Percentiles rank a stretch among this genome's conserved stretches.
Evolutionary conservation across 2,329 filamentous ascomycete species (phyloP).

Genomic region (Blastomyces parvus): DNA sequence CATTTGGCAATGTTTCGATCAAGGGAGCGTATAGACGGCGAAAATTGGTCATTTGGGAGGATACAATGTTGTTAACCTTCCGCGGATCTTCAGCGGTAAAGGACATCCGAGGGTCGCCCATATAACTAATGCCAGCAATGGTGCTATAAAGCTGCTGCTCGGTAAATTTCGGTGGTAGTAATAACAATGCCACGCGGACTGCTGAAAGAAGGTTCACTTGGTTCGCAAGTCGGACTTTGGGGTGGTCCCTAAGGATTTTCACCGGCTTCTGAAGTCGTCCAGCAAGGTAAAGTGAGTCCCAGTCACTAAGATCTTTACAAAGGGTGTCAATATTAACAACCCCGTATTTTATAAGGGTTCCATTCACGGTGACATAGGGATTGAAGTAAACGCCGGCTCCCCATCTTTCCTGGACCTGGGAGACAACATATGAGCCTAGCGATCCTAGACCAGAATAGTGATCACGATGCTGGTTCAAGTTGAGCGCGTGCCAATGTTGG

Average conservation of each 20-base stretch:
- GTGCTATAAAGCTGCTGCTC: constrained; percentile 82
- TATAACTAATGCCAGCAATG: constrained; percentile 85
- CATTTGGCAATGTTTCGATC: constrained; percentile 81
- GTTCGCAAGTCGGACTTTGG: constrained; percentile 83
- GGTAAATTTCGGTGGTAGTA: constrained; percentile 74
- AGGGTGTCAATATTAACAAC: constrained; percentile 91
- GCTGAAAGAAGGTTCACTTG: constrained; percentile 93
- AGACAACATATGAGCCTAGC: constrained; percentile 75
- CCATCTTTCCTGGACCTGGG: constrained; percentile 73
- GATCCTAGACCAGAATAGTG: constrained; percentile 84
- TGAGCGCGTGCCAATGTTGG: constrained; percentile 94
- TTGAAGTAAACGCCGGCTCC: constrained; percentile 98
- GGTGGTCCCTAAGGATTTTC: constrained; percentile 92
- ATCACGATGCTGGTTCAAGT: constrained; percentile 63
- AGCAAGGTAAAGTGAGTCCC: constrained; percentile 94
- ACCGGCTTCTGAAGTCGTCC: constrained; percentile 94
- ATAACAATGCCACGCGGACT: constrained; percentile 74
- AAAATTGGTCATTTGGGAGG: constrained; percentile 84
- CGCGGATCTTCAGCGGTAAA: constrained; percentile 81
- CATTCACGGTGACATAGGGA: constrained; percentile 87
- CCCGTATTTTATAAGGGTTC: constrained; percentile 93
- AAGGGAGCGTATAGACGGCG: constrained; percentile 82
- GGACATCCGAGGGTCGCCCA: constrained; percentile 92
- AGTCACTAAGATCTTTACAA: constrained; percentile 73
- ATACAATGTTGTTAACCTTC: constrained; percentile 91